Conservation (phyloP, 192 early-diverging fungal genomes). For the Umbelopsis ramanniana region DNA sequence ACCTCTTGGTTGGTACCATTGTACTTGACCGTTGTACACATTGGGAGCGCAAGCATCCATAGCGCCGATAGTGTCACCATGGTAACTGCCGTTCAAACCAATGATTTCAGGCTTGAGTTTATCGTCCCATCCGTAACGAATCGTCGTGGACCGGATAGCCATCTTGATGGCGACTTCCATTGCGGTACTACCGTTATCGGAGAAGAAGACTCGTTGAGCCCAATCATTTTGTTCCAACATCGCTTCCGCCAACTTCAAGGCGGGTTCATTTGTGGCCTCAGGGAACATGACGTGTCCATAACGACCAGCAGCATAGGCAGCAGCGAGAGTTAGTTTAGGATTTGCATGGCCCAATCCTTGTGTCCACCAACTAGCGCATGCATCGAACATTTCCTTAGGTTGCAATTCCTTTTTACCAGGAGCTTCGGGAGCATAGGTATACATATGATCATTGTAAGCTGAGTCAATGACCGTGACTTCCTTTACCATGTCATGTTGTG, state of each 20-base stretch:
- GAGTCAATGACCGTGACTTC: slow-evolving; percentile 77
- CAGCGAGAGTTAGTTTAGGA: slow-evolving; percentile 56
- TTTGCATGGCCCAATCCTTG: slow-evolving; percentile 78
- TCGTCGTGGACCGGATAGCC: slow-evolving; percentile 61
- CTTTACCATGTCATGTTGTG: slow-evolving; percentile 64
- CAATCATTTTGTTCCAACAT: slow-evolving; percentile 62
- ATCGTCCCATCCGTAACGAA: slow-evolving; percentile 42
- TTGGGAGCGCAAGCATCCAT: slow-evolving; percentile 83
- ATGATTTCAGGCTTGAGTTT: slow-evolving; percentile 55
- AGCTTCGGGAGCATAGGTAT: slow-evolving; percentile 46
- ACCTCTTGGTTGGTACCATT: slow-evolving; percentile 70
- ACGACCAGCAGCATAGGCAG: slow-evolving; percentile 69
- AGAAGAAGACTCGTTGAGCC: slow-evolving; percentile 77
- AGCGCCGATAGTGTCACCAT: slow-evolving; percentile 86
- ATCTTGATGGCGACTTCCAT: slow-evolving; percentile 86
- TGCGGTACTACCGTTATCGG: slow-evolving; percentile 81
- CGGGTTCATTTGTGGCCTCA: slow-evolving; percentile 71
- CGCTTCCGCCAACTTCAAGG: slow-evolving; percentile 59
- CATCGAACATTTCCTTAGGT: slow-evolving; percentile 68
- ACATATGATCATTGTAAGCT: slow-evolving; percentile 67
- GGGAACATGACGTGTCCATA: slow-evolving; percentile 87
- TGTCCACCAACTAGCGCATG: slow-evolving; percentile 84
- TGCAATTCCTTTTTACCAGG: slow-evolving; percentile 2
- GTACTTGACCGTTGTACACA: slow-evolving; percentile 68
- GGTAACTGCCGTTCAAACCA: slow-evolving; percentile 79